Evolutionary conservation across 1,139 yeast species (phyloP), one percentile per base, ranked within the genome.

Genomic region (Casaregolazyma suthepensis): DNA sequence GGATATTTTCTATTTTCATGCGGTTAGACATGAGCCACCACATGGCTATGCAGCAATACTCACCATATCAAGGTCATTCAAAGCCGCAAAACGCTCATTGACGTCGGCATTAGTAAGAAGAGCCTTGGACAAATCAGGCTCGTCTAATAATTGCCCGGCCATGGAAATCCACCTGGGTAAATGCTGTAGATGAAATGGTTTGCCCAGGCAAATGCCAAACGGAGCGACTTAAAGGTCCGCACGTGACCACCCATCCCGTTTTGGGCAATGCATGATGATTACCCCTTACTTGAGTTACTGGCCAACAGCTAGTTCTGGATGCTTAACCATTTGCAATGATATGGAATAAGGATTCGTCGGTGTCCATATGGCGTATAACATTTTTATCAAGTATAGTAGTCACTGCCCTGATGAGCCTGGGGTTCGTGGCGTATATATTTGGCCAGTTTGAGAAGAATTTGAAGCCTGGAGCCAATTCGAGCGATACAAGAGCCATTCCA

Each of bases 1-100:
- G 44, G 75, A 69, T 29, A 76, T 69, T 56, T 68, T 66, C 56
- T 61, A 18, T 15, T 20, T 15, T 20, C 19, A 45, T 31, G 22
- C 45, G 43, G 22, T 38, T 29, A 19, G 15, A 45, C 18, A n/a
- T 23, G 13, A 22, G 10, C n/a, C 15, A 19, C 23, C 18, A 10
- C 40, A 10, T n/a, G 17, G n/a, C 23, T 17, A 1, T 42, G 18
- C 40, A 26, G 5, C 13, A 15, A 13, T 5, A 52, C 66, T 15
- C 53, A 63, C 67, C 54, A 58, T 57, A 53, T 76, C 80, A 9
- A 75, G 63, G 23, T 66, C 61, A 43, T 73, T 69, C 13, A 76
- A 62, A 5, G 74, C 66, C 12, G 63, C 62, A 15, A 76, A 62
- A 50, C 77, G 64, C 48, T 70, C 69, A 51, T 66, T 66, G 3